Evolutionary conservation across 2,329 filamentous ascomycete genomes (phyloP).

Genomic region (Fusarium sp.): DNA sequence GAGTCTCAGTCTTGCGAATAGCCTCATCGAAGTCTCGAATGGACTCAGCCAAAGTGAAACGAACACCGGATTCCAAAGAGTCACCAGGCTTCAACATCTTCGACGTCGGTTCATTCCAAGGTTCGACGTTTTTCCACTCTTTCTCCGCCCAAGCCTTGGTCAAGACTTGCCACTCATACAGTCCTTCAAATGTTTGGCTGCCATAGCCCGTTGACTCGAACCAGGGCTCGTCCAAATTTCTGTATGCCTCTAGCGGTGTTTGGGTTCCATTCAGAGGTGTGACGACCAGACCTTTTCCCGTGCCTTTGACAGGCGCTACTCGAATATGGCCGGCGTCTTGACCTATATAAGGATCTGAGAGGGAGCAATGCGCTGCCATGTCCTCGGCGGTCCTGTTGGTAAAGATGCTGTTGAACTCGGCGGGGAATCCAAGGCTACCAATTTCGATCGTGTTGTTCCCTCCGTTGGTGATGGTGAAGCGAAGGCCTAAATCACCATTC

Average conservation of each 20-base stretch:
- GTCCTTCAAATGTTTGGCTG: slow-evolving; percentile 68
- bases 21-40: slow-evolving; percentile 61
- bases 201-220: slow-evolving; percentile 57
- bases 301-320: slow-evolving; percentile 62
- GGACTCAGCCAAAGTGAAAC: slow-evolving; percentile 60
- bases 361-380: slow-evolving; percentile 62
- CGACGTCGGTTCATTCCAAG: slow-evolving; percentile 67
- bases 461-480: slow-evolving; percentile 62
- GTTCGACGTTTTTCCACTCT: slow-evolving; percentile 62
- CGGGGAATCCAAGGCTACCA: slow-evolving; percentile 67
- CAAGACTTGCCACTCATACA: slow-evolving; percentile 69
- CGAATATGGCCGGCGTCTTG: slow-evolving; percentile 68
- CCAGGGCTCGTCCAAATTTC: slow-evolving; percentile 60
- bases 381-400: slow-evolving; percentile 60
- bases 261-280: slow-evolving; percentile 60
- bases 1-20: slow-evolving; percentile 56
- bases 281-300: slow-evolving; percentile 64
- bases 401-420: slow-evolving; percentile 73
- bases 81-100: slow-evolving; percentile 57
- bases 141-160: slow-evolving; percentile 65
- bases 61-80: slow-evolving; percentile 60
- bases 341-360: slow-evolving; percentile 70
- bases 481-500: slow-evolving; percentile 61
- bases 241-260: slow-evolving; percentile 65
- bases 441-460: slow-evolving; percentile 58